phyloP scores from a whole-genome alignment of 2,329 filamentous ascomycete genomes.

The Clarireedia hainanense region DNA sequence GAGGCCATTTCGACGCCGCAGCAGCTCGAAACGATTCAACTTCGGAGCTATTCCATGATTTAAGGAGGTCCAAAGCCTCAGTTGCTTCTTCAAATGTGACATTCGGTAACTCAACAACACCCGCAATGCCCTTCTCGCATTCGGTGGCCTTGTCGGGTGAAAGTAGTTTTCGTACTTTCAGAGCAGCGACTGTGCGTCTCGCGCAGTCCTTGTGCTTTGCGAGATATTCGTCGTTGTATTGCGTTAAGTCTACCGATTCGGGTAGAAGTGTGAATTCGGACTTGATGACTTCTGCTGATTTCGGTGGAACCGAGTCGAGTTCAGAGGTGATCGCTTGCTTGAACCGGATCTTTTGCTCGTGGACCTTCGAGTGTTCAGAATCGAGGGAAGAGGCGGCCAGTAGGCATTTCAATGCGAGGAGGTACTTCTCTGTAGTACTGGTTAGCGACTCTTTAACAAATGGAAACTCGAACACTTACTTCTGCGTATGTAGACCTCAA shows the following conservation, averaged over 20 bases:
- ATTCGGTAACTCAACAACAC: slow-evolving; percentile 43
- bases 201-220: slow-evolving; percentile 54
- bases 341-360: slow-evolving; percentile 67
- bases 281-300: slow-evolving; percentile 63
- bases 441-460: slow-evolving; percentile 20
- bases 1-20: slow-evolving; percentile 39
- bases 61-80: slow-evolving; percentile 42
- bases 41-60: slow-evolving; percentile 42
- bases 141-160: slow-evolving; percentile 46
- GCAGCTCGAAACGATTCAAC: slow-evolving; percentile 40
- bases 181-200: slow-evolving; percentile 53
- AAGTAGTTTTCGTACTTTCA: slow-evolving; percentile 51
- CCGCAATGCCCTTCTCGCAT: slow-evolving; percentile 55
- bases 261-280: slow-evolving; percentile 57
- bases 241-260: slow-evolving; percentile 47
- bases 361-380: slow-evolving; percentile 60
- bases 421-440: slow-evolving; percentile 60
- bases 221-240: slow-evolving; percentile 61
- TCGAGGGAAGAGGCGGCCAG: slow-evolving; percentile 65
- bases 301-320: slow-evolving; percentile 51
- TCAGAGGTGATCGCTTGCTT: slow-evolving; percentile 51
- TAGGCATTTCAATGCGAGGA: slow-evolving; percentile 81
- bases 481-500: slow-evolving; percentile 80
- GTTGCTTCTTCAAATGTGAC: slow-evolving; percentile 49
- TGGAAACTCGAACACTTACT: slow-evolving; percentile 45